These are phyloP conservation scores for Diaporthe capsici DNA, from an alignment of 2,329 filamentous ascomycete species.

Conservation along the genomic window DNA sequence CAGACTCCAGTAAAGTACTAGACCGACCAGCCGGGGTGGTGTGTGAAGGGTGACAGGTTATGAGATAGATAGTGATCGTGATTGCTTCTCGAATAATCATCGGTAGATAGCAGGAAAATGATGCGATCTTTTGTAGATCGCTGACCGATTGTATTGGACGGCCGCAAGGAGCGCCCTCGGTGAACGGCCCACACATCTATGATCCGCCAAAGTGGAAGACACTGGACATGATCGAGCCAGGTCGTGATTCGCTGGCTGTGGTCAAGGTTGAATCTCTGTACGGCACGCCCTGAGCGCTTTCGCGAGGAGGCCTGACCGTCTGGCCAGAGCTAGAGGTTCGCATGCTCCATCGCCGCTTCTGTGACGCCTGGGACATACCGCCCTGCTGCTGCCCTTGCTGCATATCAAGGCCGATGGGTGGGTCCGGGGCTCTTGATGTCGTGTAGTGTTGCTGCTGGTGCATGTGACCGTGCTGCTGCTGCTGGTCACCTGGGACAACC, in stretches of 20 bases:
- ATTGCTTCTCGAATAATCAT: conserved; percentile 3
- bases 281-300: conserved; percentile 35
- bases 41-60: conserved; percentile 17
- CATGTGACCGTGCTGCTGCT: conserved; percentile 36
- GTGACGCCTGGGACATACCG: conserved; percentile 34
- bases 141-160: background rate
- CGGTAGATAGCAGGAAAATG: conserved; percentile 26
- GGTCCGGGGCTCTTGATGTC: conserved; percentile 39
- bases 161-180: background rate
- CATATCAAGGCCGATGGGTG: conserved; percentile 40
- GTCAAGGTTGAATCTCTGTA: conserved; percentile 39
- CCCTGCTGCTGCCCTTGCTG: conserved; percentile 33
- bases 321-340: conserved; percentile 41
- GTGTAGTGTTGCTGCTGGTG: conserved; percentile 42
- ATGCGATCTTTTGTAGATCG: background rate
- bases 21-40: conserved; percentile 37
- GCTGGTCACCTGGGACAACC: conserved; percentile 38
- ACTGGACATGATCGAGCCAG: conserved; percentile 42
- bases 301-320: conserved; percentile 39
- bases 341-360: conserved; percentile 42
- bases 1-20: conserved; percentile 39
- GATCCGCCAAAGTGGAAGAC: conserved; percentile 42
- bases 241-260: conserved; percentile 37
- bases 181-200: conserved; percentile 8
- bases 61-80: conserved; percentile 25